phyloP scores from a whole-genome alignment of 192 early-diverging fungal genomes.

The Chytriomyces confervae region DNA sequence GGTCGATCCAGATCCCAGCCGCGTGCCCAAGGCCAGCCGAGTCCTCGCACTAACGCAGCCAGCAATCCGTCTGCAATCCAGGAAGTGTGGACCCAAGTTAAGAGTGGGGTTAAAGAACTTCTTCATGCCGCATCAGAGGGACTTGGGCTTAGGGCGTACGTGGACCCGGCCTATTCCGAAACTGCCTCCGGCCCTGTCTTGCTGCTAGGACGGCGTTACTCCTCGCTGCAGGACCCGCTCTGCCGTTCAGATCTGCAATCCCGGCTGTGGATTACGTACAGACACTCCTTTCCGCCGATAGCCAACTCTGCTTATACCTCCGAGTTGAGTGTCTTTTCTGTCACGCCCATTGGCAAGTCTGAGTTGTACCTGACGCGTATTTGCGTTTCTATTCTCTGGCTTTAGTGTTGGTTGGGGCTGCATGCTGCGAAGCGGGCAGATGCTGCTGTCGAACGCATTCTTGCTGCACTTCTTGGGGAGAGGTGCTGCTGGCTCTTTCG shows the following conservation, averaged over 20 bases:
- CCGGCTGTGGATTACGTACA: conserved; percentile 93
- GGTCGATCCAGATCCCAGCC: too few species aligned
- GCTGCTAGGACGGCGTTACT: conserved; percentile 29
- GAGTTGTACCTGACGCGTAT: background rate
- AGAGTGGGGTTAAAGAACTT: conserved; percentile 25
- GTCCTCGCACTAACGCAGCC: background rate
- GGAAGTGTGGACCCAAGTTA: conserved; percentile 31
- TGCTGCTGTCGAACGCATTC: conserved; percentile 84
- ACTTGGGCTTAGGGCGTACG: conserved; percentile 23
- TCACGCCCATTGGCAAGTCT: background rate
- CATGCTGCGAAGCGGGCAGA: conserved; percentile 95
- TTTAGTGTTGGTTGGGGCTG: conserved; percentile 77
- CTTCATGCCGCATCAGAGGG: conserved; percentile 31
- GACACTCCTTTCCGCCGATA: conserved; percentile 86
- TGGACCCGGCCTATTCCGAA: conserved; percentile 8
- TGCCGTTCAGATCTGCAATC: conserved; percentile 84
- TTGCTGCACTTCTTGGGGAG: conserved; percentile 77
- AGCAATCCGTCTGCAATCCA: background rate
- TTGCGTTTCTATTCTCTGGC: background rate
- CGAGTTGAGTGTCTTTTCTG: conserved; percentile 68
- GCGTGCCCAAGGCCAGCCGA: too few species aligned
- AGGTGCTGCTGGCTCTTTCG: conserved; percentile 48
- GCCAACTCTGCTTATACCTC: conserved; percentile 75
- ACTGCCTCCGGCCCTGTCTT: conserved; percentile 11
- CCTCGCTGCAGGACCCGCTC: conserved; percentile 35